These are phyloP conservation scores for Plantago lanceolata DNA, from an alignment of 305 asterid genomes.

Conservation along the genomic window DNA sequence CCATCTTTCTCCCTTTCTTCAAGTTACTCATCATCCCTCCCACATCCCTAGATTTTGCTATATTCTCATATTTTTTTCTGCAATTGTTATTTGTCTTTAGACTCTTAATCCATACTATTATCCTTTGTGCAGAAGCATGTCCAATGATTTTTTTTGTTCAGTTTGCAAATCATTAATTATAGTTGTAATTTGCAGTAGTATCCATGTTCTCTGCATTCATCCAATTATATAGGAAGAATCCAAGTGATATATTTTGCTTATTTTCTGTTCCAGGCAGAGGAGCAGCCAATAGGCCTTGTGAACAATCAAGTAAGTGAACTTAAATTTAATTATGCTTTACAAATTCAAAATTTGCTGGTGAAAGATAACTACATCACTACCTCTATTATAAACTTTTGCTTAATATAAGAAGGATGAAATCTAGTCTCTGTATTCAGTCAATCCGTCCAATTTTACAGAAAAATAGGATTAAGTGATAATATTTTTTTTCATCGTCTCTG, in stretches of 20 bases:
- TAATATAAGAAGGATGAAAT: too few species aligned
- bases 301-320: too few species aligned
- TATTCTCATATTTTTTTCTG: neutral
- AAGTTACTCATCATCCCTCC: neutral
- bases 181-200: conserved; percentile 8
- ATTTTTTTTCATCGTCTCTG: conserved; percentile 20
- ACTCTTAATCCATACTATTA: conserved; percentile 23
- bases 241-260: neutral
- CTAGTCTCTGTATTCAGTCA: neutral
- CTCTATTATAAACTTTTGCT: too few species aligned
- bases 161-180: conserved; percentile 5
- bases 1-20: conserved; percentile 8
- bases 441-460: conserved; percentile 20
- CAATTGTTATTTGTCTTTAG: neutral
- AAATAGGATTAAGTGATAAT: conserved; percentile 27
- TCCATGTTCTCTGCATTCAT: conserved; percentile 3
- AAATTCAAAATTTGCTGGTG: too few species aligned
- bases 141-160: conserved; percentile 28
- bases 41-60: conserved; percentile 3
- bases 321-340: too few species aligned
- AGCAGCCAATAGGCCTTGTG: too few species aligned
- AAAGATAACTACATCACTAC: too few species aligned
- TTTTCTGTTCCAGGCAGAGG: too few species aligned
- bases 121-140: conserved; percentile 37
- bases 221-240: conserved; percentile 25